These are phyloP conservation scores for Nigrospora osmanthi DNA, from an alignment of 2,329 filamentous ascomycete genomes.

Conservation along the genomic window DNA sequence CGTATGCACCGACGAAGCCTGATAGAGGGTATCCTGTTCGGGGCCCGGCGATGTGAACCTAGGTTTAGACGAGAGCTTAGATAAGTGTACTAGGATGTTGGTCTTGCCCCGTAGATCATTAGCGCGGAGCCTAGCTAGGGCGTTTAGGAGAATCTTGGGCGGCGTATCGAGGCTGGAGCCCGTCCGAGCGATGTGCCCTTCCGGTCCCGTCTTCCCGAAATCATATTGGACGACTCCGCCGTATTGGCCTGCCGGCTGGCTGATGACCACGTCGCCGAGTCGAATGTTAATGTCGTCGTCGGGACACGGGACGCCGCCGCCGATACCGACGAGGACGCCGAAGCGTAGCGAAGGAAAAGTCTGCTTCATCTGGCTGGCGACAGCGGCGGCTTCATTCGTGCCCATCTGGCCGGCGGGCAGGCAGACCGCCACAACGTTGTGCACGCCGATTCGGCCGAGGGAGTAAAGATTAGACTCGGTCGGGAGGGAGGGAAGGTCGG, in stretches of 20 bases:
- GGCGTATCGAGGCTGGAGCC: constrained; percentile 6
- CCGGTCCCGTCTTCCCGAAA: constrained; percentile 6
- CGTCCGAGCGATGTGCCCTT: constrained; percentile 4
- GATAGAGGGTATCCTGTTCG: constrained; percentile 19
- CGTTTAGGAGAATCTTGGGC: constrained; percentile 9
- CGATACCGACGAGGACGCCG: too few relatives aligned
- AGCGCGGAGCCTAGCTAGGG: constrained; percentile 14
- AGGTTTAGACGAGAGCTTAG: too few relatives aligned
- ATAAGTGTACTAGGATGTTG: too few relatives aligned
- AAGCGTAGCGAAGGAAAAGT: constrained; percentile 5
- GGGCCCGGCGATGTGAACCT: constrained; percentile 6
- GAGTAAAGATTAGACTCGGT: constrained; percentile 14
- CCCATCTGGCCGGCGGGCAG: constrained; percentile 13
- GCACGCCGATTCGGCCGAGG: constrained; percentile 9
- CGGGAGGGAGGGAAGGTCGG: neutral
- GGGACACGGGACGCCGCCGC: too few relatives aligned
- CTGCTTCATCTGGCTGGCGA: constrained; percentile 9
- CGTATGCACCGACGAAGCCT: constrained; percentile 2
- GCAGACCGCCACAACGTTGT: constrained; percentile 11
- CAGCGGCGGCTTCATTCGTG: constrained; percentile 11
- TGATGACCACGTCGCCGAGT: neutral
- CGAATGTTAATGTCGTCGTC: too few relatives aligned
- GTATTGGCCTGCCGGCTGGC: neutral
- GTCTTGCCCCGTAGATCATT: constrained; percentile 11
- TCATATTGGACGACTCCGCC: constrained; percentile 1